These are phyloP conservation scores for Botrytis galanthina DNA, from an alignment of 2,329 filamentous ascomycete species.

Conservation along the genomic window DNA sequence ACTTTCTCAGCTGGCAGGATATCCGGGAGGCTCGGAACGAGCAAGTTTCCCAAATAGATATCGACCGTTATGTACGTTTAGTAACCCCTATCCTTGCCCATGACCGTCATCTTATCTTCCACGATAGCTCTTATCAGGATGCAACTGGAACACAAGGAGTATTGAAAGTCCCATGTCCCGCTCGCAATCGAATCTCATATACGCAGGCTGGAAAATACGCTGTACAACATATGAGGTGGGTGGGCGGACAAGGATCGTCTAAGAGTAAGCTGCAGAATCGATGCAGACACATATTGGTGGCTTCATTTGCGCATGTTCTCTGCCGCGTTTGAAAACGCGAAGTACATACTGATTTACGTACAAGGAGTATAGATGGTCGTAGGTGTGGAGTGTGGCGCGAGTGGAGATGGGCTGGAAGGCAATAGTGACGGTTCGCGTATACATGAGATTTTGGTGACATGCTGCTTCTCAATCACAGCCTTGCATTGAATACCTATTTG, in stretches of 20 bases:
- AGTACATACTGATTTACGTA: slow-evolving; percentile 1
- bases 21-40: neutral
- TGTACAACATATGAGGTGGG: neutral
- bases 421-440: neutral
- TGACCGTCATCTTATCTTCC: neutral
- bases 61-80: neutral
- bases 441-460: neutral
- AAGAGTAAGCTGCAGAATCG: neutral
- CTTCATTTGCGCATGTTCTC: neutral
- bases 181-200: neutral
- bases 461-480: neutral
- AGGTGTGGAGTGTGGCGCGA: neutral
- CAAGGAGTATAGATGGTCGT: neutral
- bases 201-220: neutral
- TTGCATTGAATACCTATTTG: neutral
- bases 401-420: neutral
- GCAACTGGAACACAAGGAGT: neutral
- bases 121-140: neutral
- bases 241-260: neutral
- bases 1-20: neutral
- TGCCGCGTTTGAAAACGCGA: slow-evolving; percentile 7
- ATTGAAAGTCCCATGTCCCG: neutral
- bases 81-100: neutral
- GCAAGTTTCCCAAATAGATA: neutral
- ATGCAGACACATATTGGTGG: slow-evolving; percentile 1